phyloP scores from a whole-genome alignment of 2,329 filamentous ascomycete species.

The Paraconiothyrium sp. region DNA sequence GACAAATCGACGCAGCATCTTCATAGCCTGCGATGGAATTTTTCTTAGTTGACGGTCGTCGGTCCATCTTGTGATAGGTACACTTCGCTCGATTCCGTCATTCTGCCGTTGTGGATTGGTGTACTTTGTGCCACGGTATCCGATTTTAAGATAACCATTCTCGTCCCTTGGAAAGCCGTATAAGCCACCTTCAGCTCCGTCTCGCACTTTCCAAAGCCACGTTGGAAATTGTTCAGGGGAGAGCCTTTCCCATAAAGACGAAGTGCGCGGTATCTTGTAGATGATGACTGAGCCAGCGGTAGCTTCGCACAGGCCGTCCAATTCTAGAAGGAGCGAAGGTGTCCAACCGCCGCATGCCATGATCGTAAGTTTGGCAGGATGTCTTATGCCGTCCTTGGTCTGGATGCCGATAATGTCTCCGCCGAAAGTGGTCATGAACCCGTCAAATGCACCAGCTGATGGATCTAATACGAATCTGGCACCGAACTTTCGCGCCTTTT shows the following conservation, averaged over 20 bases:
- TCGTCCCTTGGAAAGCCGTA: conserved; percentile 60
- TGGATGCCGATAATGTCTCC: conserved; percentile 50
- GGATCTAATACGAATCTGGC: conserved; percentile 55
- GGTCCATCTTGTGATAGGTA: conserved; percentile 53
- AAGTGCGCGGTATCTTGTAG: conserved; percentile 54
- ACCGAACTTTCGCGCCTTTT: conserved; percentile 54
- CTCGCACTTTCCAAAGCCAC: conserved; percentile 50
- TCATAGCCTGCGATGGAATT: conserved; percentile 39
- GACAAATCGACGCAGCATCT: conserved; percentile 47
- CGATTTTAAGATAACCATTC: conserved; percentile 59
- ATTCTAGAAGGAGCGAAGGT: conserved; percentile 52
- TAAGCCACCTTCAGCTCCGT: conserved; percentile 50
- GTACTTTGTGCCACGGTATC: conserved; percentile 60
- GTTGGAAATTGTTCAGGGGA: conserved; percentile 58
- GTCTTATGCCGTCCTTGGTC: conserved; percentile 49
- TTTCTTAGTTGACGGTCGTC: conserved; percentile 25
- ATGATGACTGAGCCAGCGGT: conserved; percentile 59
- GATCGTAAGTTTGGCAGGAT: conserved; percentile 48
- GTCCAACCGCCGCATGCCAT: conserved; percentile 59
- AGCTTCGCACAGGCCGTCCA: conserved; percentile 57
- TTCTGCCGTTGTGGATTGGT: conserved; percentile 53
- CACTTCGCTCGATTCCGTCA: conserved; percentile 52
- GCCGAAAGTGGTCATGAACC: conserved; percentile 26
- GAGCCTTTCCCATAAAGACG: conserved; percentile 52
- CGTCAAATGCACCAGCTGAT: conserved; percentile 42